Evolutionary conservation across 2,329 filamentous ascomycete genomes (phyloP), one percentile per base, ranked within the genome.

Genomic region (Madurella fahalii): DNA sequence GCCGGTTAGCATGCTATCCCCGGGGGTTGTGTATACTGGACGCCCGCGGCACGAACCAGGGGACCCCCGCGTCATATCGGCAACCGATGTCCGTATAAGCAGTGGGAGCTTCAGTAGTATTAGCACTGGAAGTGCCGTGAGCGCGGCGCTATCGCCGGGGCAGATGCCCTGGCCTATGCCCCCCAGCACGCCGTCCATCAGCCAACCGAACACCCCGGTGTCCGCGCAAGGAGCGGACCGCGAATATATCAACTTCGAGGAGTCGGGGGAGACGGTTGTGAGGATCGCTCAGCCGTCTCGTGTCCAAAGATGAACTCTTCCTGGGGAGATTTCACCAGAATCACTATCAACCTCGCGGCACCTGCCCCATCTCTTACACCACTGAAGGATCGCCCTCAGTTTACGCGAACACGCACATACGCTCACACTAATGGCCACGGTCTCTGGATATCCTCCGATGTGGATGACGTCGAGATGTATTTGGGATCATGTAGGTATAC

Each of bases 81-180:
- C 50, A 42, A 11, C 50, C 17, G 30, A 47, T n/a, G 51, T 25
- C 5, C 47, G 15, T 41, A 3, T 55, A 16, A 58, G 37, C 40
- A 15, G 20, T 2, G 53, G 56, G 8, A 60, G 56, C 40, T 16
- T 52, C 16, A 56, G 54, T 48, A 61, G 50, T 18, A 17, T 55
- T 30, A 55, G 54, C 43, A 57, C 51, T 0, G 47, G 34, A 15
- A 59, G 54, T 20, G 50, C 40, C 7, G 42, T 56, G 16, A 59
- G 57, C 20, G 57, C 54, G 11, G 58, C 50, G 30, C 25, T 61
- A 16, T 40, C 53, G 5, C 59, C 57, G 1, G 56, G 56, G 3
- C 59, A 59, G 44, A 58, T 58, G 50, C 47, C 55, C 5, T 61
- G 57, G 54, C 59, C 57, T n/a, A 58, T 61, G 54, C 59, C 59